Conservation (phyloP, 2,329 filamentous ascomycete species). For the Byssoonygena ceratinophila region DNA sequence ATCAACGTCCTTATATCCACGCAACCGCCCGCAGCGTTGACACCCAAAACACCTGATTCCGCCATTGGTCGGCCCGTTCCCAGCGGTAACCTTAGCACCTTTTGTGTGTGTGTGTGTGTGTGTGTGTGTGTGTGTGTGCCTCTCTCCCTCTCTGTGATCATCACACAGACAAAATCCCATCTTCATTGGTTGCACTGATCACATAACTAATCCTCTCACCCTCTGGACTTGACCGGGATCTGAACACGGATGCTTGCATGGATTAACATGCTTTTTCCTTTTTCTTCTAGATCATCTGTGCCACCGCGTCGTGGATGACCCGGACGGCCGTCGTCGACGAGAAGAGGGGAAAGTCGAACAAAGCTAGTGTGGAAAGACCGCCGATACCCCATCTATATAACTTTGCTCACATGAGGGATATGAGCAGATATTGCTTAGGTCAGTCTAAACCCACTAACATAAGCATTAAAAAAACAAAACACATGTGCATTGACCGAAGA, state of each 20-base stretch:
- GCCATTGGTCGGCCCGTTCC: conserved; percentile 1
- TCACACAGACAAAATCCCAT: not conserved
- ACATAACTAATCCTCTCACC: not conserved
- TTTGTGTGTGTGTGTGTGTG: too few species aligned
- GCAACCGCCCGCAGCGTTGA: not conserved
- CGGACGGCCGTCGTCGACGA: too few species aligned
- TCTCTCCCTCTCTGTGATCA: not conserved
- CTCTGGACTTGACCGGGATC: not conserved
- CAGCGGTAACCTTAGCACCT: not conserved
- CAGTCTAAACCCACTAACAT: too few species aligned
- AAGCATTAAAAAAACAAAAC: too few species aligned
- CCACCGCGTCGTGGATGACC: not conserved
- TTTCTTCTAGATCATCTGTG: conserved; percentile 3
- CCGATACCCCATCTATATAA: too few species aligned
- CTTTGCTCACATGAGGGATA: too few species aligned
- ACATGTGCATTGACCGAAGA: too few species aligned
- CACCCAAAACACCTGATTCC: too few species aligned
- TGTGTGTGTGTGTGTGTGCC: too few species aligned
- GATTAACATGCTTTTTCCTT: conserved; percentile 1
- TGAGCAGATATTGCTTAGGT: too few species aligned
- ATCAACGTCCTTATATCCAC: not conserved
- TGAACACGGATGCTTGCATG: not conserved
- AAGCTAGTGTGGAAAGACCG: too few species aligned
- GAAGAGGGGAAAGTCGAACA: too few species aligned
- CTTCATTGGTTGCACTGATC: not conserved